Evolutionary conservation across 768 basidiomycete species (phyloP).

Genomic region (Mycena galericulata): DNA sequence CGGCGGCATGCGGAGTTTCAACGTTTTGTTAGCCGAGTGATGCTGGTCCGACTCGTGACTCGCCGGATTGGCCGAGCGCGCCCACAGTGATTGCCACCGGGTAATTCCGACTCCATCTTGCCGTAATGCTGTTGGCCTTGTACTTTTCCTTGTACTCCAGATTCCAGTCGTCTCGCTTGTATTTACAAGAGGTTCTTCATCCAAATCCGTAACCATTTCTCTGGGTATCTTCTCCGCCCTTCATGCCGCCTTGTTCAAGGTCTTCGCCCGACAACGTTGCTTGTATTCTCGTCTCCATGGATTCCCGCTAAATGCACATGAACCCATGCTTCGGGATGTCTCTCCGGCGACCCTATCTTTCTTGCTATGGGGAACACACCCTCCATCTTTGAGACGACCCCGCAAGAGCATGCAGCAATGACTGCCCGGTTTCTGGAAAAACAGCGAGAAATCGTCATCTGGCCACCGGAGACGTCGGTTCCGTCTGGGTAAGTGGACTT

Average conservation of each 20-base stretch:
- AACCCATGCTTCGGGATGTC: not conserved
- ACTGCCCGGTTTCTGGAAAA: constrained; percentile 15
- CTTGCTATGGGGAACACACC: constrained; percentile 12
- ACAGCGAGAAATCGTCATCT: constrained; percentile 13
- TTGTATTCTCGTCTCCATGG: constrained; percentile 11
- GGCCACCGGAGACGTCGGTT: constrained; percentile 15
- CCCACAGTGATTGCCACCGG: too few species aligned
- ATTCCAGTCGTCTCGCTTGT: too few species aligned
- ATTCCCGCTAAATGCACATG: not conserved
- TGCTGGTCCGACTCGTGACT: too few species aligned
- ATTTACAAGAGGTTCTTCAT: not conserved
- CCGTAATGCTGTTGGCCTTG: too few species aligned
- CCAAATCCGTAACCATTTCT: not conserved
- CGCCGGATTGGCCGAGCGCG: too few species aligned
- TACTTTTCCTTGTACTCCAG: too few species aligned
- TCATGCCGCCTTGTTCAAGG: not conserved
- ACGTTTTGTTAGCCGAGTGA: too few species aligned
- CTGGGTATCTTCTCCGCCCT: not conserved
- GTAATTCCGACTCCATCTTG: too few species aligned
- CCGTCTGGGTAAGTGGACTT: constrained; percentile 15
- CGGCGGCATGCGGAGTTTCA: too few species aligned
- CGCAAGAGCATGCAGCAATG: constrained; percentile 23
- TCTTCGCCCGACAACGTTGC: not conserved
- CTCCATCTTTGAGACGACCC: constrained; percentile 19
- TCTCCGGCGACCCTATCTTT: not conserved